Conservation (phyloP, 73 alveolate species). For the Tetrahymena elliotti region DNA sequence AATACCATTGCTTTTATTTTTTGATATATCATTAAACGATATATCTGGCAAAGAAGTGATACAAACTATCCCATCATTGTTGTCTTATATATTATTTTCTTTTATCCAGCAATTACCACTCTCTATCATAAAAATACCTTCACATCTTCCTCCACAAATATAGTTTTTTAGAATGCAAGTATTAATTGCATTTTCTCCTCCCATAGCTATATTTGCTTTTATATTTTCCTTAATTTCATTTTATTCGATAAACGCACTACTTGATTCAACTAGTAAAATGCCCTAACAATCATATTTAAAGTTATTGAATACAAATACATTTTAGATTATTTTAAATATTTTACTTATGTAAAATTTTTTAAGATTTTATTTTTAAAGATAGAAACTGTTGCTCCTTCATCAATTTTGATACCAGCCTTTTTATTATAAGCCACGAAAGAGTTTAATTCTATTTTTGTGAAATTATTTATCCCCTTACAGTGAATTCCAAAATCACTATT, state of each 20-base stretch:
- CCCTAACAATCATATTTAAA: constrained; percentile 56
- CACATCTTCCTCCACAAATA: constrained; percentile 84
- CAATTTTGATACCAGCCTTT: constrained; percentile 83
- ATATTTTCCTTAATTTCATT: constrained; percentile 82
- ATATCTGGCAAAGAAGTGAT: constrained; percentile 30
- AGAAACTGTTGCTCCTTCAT: constrained; percentile 72
- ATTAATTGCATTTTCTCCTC: constrained; percentile 84
- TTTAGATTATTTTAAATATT: neutral
- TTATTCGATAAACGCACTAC: constrained; percentile 81
- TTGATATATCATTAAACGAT: neutral
- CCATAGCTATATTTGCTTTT: constrained; percentile 94
- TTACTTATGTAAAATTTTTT: constrained; percentile 56
- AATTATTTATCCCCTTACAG: constrained; percentile 74
- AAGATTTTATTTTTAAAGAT: constrained; percentile 66
- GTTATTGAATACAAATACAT: neutral
- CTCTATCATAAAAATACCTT: constrained; percentile 87
- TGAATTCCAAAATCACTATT: constrained; percentile 85
- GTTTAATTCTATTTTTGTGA: constrained; percentile 66
- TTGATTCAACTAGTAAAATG: constrained; percentile 79
- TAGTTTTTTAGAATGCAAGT: constrained; percentile 73
- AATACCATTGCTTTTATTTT: constrained; percentile 31
- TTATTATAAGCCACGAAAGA: constrained; percentile 65
- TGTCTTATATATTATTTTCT: constrained; percentile 76
- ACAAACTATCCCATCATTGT: constrained; percentile 47
- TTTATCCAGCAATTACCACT: constrained; percentile 77